Evolutionary conservation across 2,329 filamentous ascomycete species (phyloP), one percentile per base, ranked within the genome.

Genomic region (Fusarium chuoi): DNA sequence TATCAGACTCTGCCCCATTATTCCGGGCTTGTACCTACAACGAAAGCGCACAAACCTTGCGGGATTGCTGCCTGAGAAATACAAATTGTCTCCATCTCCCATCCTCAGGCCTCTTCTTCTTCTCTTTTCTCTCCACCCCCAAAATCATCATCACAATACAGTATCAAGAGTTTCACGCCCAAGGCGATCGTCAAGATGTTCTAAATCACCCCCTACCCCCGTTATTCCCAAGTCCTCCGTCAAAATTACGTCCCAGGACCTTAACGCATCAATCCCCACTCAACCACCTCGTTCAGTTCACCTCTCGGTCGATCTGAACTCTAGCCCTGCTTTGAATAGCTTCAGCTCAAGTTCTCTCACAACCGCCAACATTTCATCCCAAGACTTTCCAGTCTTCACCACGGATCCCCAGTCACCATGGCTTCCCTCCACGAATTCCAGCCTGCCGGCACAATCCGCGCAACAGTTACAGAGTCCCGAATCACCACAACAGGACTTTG

Each of bases 331-430:
- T 87, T 84, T 85, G 82, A 79, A 80, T 81, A 87, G 86, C 87
- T 85, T 83, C 85, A 85, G 87, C 89, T 85, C 83, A 77, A 89
- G 87, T 89, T 88, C 85, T 85, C 82, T 81, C 79, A 82, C 81
- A 79, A 87, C 87, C 86, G 84, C 85, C 84, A 90, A 85, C 85
- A 90, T 90, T 89, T 82, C 87, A 85, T 82, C 84, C 81, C 89
- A 87, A 90, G 91, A 92, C 89, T 89, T 88, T 78, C 81, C 87
- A 89, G 91, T 93, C 91, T 92, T 92, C 92, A 94, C 88, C 89
- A 95, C 93, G 93, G 92, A 93, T 93, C 89, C 90, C 83, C 87
- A 88, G 85, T 90, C 90, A 94, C 79, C 88, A 95, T 95, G 93
- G 93, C 92, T 88, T 91, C 89, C 92, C 88, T 91, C 90, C 86